Evolutionary conservation across 1,284 basidiomycete species (phyloP).

Genomic region (Hemileia vastatrix): DNA sequence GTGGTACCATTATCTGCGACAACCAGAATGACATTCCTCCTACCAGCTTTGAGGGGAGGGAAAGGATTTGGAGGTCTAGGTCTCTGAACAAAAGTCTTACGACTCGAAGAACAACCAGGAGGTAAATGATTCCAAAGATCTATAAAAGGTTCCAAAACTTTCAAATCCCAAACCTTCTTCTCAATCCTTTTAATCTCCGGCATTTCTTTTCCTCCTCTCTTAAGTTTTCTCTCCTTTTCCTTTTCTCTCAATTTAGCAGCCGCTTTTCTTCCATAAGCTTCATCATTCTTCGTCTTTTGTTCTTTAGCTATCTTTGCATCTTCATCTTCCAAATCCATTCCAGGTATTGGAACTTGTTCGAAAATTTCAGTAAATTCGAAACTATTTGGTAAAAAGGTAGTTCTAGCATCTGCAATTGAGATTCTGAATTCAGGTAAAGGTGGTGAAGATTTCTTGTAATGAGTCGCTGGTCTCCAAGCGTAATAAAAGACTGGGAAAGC

Average conservation of each 20-base stretch:
- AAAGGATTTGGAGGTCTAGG: conserved; percentile 36
- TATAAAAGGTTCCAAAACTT: no score
- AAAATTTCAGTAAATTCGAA: conserved; percentile 34
- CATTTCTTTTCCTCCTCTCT: conserved; percentile 10
- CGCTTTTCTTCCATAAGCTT: conserved; percentile 23
- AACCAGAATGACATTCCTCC: conserved; percentile 73
- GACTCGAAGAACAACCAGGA: no score
- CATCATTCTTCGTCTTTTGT: conserved; percentile 7
- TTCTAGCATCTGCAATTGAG: no score
- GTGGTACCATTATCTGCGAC: conserved; percentile 81
- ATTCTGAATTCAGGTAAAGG: conserved; percentile 77
- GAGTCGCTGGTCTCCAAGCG: conserved; percentile 78
- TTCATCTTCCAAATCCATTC: conserved; percentile 15
- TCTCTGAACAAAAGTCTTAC: no score
- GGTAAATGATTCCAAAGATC: conserved; percentile 14
- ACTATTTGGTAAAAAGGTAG: conserved; percentile 25
- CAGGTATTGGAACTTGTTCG: conserved; percentile 32
- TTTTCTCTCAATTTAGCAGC: conserved; percentile 20
- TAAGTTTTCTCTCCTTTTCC: conserved; percentile 25
- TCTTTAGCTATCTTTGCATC: conserved; percentile 14
- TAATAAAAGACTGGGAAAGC: conserved; percentile 80
- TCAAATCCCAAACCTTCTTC: no score
- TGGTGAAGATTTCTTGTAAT: conserved; percentile 68
- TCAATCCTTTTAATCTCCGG: conserved; percentile 1
- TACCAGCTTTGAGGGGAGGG: conserved; percentile 63